Evolutionary conservation across 148 eudicot species (phyloP).

Genomic region (Diospyros kaki): DNA sequence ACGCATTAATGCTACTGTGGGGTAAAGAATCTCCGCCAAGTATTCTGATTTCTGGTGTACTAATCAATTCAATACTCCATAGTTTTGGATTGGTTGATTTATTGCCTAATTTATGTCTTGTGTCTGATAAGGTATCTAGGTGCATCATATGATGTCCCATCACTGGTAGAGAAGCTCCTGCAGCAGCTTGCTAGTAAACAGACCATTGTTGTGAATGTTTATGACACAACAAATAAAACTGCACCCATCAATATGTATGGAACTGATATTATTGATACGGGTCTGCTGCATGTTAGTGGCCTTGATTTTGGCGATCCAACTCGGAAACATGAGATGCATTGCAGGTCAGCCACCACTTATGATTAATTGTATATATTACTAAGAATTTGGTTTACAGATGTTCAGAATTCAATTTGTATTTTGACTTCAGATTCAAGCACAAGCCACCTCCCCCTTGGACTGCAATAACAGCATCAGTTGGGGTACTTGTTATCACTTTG

Average conservation of each 20-base stretch:
- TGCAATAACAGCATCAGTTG: constrained; percentile 50
- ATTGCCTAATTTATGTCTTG: constrained; percentile 1
- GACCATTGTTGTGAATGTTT: constrained; percentile 82
- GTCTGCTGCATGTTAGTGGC: constrained; percentile 52
- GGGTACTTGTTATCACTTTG: constrained; percentile 48
- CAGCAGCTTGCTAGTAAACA: constrained; percentile 96
- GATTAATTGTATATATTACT: neutral
- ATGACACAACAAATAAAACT: constrained; percentile 62
- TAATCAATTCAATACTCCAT: neutral
- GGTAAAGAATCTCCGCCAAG: constrained; percentile 38
- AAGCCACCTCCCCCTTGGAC: constrained; percentile 64
- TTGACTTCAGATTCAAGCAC: constrained; percentile 60
- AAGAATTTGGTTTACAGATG: neutral
- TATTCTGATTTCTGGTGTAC: constrained; percentile 8
- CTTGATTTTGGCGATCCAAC: constrained; percentile 96
- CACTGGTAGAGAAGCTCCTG: constrained; percentile 85
- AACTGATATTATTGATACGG: constrained; percentile 52
- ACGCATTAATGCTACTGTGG: constrained; percentile 74
- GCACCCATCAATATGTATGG: constrained; percentile 81
- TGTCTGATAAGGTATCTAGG: constrained; percentile 67
- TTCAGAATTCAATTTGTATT: neutral
- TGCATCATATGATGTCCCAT: constrained; percentile 83
- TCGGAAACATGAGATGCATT: constrained; percentile 91
- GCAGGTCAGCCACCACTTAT: constrained; percentile 53
- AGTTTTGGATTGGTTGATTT: neutral